Evolutionary conservation across 306 rosid species (phyloP).

Genomic region (Begonia masoniana): DNA sequence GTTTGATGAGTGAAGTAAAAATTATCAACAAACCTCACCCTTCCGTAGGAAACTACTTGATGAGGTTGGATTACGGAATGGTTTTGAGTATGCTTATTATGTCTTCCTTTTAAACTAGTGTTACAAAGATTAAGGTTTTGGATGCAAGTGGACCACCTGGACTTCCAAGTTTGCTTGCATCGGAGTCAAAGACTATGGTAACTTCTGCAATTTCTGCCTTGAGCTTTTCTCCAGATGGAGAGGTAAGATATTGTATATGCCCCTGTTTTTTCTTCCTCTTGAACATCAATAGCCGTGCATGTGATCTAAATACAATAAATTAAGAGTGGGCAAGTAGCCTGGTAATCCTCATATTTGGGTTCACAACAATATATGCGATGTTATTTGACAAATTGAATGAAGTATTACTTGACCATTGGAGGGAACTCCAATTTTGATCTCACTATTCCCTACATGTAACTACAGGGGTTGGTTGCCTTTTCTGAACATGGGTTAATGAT

Average conservation of each 20-base stretch:
- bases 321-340: no score
- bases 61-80: not conserved
- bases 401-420: no score
- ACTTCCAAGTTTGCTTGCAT: slow-evolving; percentile 79
- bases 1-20: no score
- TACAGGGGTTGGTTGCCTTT: slow-evolving; percentile 88
- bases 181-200: slow-evolving; percentile 38
- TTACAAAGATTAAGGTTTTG: slow-evolving; percentile 68
- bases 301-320: no score
- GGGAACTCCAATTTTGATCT: not conserved
- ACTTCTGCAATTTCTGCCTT: slow-evolving; percentile 75
- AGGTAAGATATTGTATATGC: slow-evolving; percentile 34
- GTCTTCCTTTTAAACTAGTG: slow-evolving; percentile 30
- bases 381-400: no score
- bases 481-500: slow-evolving; percentile 89
- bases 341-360: no score
- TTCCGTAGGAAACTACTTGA: not conserved
- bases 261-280: no score
- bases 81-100: not conserved
- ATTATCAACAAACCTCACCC: no score
- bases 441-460: slow-evolving; percentile 7
- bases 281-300: no score
- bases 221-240: slow-evolving; percentile 98
- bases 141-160: slow-evolving; percentile 99
- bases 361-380: no score